Percentiles rank a stretch among this genome's conserved stretches.
Conservation (phyloP, 2,329 filamentous ascomycete genomes). For the Alternaria brassicicola region DNA sequence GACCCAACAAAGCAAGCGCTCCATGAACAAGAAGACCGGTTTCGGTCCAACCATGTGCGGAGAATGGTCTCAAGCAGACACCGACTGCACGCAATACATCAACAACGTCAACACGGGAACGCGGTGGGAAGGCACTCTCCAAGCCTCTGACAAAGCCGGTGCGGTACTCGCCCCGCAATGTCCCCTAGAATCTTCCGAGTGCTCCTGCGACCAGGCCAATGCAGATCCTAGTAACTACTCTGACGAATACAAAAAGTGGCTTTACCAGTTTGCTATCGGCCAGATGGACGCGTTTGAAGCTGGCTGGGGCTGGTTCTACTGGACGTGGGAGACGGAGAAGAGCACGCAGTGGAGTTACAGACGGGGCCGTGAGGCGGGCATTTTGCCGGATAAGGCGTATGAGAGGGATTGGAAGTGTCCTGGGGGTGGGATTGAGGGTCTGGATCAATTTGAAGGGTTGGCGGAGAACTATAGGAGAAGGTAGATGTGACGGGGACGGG, state of each 20-base stretch:
- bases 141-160: constrained; percentile 67
- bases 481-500: neutral
- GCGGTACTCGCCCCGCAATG: constrained; percentile 75
- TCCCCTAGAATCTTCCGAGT: constrained; percentile 66
- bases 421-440: constrained; percentile 23
- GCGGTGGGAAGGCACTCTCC: constrained; percentile 88
- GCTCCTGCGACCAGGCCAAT: constrained; percentile 78
- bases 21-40: constrained; percentile 74
- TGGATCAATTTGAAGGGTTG: constrained; percentile 53
- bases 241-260: constrained; percentile 78
- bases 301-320: constrained; percentile 98
- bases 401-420: constrained; percentile 53
- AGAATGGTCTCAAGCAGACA: constrained; percentile 97
- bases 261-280: constrained; percentile 89
- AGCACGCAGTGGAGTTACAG: constrained; percentile 93
- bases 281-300: constrained; percentile 95
- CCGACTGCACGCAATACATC: constrained; percentile 84
- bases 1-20: constrained; percentile 76
- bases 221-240: constrained; percentile 72
- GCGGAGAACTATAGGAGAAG: constrained; percentile 50
- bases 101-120: constrained; percentile 90
- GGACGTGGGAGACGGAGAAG: constrained; percentile 94
- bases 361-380: constrained; percentile 75
- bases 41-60: constrained; percentile 95
- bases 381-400: constrained; percentile 67